Conservation (phyloP, 345 rosid genomes). For the Toxicodendron radicans region DNA sequence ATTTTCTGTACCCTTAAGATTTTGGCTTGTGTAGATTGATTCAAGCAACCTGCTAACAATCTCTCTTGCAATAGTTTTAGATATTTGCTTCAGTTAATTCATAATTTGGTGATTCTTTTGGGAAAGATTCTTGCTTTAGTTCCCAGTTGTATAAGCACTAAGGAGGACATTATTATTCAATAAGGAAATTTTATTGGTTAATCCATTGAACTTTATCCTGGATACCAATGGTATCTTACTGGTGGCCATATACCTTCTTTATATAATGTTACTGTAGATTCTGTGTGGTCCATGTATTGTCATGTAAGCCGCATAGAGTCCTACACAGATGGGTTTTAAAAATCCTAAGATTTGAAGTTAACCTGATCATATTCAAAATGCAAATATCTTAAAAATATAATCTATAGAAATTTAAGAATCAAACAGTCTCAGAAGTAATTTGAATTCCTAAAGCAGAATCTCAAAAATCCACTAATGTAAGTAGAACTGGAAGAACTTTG, state of each 20-base stretch:
- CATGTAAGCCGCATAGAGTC: not conserved
- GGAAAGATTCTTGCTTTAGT: not conserved
- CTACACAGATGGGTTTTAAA: not conserved
- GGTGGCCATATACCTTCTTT: not conserved
- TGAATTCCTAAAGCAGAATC: too few species aligned
- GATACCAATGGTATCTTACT: not conserved
- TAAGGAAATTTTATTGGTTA: not conserved
- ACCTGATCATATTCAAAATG: too few species aligned
- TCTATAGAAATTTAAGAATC: too few species aligned
- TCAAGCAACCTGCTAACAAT: not conserved
- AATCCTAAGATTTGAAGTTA: too few species aligned
- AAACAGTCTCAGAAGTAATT: too few species aligned
- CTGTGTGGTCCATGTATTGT: not conserved
- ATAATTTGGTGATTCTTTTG: not conserved
- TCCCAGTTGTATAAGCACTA: not conserved
- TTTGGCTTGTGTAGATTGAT: not conserved
- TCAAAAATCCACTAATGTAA: too few species aligned
- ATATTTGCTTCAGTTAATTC: not conserved
- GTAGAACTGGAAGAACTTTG: too few species aligned
- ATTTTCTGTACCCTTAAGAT: constrained; percentile 1
- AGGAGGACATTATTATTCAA: not conserved
- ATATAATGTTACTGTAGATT: not conserved
- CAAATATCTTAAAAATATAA: too few species aligned
- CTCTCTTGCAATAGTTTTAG: not conserved
- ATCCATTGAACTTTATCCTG: not conserved